These are phyloP conservation scores for Fraxinus ornus DNA, from an alignment of 305 asterid species.

Conservation along the genomic window DNA sequence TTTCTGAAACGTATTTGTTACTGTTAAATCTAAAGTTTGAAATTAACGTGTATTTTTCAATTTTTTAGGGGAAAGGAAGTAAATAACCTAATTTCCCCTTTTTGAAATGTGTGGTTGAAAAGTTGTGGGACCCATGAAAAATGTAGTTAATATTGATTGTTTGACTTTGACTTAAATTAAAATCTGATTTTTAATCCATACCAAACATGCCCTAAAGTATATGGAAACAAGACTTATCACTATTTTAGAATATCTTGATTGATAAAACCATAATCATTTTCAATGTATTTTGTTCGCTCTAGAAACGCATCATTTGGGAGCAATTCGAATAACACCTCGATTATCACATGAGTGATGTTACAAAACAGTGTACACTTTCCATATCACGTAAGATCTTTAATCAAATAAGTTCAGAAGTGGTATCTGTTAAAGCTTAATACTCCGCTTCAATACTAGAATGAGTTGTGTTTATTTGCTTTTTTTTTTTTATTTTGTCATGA, in stretches of 20 bases:
- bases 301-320: background rate
- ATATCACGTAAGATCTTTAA: background rate
- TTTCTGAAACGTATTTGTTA: no score
- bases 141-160: no score
- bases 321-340: background rate
- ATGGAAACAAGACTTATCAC: background rate
- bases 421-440: background rate
- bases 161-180: no score
- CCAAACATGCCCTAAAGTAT: background rate
- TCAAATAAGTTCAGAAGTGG: background rate
- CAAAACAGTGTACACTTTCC: background rate
- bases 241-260: background rate
- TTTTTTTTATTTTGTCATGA: background rate
- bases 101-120: no score
- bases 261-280: background rate
- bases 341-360: background rate
- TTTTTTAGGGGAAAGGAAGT: no score
- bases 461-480: background rate
- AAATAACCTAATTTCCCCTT: no score
- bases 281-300: background rate
- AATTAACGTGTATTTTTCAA: no score
- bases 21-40: no score
- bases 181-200: no score
- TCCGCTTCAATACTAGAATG: background rate
- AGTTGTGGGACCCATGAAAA: no score